Evolutionary conservation across 345 rosid species (phyloP).

Genomic region (Populus pruinosa): DNA sequence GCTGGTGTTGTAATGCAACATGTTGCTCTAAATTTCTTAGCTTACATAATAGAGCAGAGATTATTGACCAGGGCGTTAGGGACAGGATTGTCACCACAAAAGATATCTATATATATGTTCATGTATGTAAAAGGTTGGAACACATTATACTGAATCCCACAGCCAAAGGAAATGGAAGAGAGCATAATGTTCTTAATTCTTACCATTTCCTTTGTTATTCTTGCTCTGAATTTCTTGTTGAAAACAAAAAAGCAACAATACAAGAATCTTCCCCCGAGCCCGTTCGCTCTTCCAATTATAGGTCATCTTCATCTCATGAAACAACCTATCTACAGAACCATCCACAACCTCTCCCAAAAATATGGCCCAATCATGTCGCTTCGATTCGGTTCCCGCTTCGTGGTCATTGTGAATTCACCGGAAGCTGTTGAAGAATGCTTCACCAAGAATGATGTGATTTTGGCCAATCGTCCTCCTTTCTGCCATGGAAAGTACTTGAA

Average conservation of each 20-base stretch:
- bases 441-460: conserved; percentile 40
- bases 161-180: conserved; percentile 13
- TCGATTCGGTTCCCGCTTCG: conserved; percentile 32
- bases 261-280: conserved; percentile 46
- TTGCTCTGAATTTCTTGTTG: conserved; percentile 15
- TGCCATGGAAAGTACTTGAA: conserved; percentile 34
- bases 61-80: background rate
- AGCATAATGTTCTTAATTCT: background rate
- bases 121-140: background rate
- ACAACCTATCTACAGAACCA: conserved; percentile 34
- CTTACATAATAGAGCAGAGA: background rate
- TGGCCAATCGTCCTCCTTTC: conserved; percentile 41
- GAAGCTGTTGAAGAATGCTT: conserved; percentile 48
- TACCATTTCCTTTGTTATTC: conserved; percentile 4
- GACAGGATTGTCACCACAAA: too few species aligned
- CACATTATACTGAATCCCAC: background rate
- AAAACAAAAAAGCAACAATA: background rate
- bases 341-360: conserved; percentile 15
- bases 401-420: conserved; percentile 34
- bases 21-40: background rate
- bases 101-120: background rate
- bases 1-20: background rate
- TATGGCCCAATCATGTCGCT: conserved; percentile 44
- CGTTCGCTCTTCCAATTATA: conserved; percentile 41
- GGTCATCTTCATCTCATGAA: conserved; percentile 57